Conservation (phyloP, 2,329 filamentous ascomycete species). For the Stagonosporopsis tanaceti region DNA sequence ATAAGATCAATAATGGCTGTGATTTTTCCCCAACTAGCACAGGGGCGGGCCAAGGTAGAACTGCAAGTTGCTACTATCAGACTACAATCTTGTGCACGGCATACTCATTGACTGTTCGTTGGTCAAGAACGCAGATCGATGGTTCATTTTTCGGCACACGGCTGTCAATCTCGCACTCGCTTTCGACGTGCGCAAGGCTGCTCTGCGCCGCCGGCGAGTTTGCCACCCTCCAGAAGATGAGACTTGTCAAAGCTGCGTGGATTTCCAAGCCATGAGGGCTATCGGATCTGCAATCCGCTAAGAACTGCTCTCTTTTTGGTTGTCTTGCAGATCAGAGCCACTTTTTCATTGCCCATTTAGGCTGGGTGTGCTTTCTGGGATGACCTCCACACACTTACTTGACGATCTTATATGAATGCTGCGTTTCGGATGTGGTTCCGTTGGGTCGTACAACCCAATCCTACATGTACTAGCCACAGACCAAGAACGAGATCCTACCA, state of each 20-base stretch:
- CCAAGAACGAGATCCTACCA: too few species aligned
- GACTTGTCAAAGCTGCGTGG: neutral
- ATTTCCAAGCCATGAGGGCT: neutral
- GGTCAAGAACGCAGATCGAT: neutral
- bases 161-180: conserved; percentile 5
- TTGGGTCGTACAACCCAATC: too few species aligned
- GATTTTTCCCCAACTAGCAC: neutral
- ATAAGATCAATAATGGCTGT: neutral
- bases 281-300: conserved; percentile 10
- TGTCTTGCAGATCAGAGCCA: neutral
- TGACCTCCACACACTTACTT: neutral
- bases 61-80: too few species aligned
- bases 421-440: neutral
- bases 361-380: neutral
- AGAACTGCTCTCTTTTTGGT: neutral
- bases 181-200: neutral
- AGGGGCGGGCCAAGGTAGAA: neutral
- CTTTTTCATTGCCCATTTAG: conserved; percentile 6
- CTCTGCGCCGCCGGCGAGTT: conserved; percentile 4
- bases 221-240: neutral
- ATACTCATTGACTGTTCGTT: neutral
- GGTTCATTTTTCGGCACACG: neutral
- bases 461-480: too few species aligned
- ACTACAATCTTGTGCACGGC: neutral
- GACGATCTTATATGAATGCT: neutral